Evolutionary conservation across 176 grass and related monocot species (phyloP), one percentile per base, ranked within the genome.

Genomic region (Alopecurus myosuroides): DNA sequence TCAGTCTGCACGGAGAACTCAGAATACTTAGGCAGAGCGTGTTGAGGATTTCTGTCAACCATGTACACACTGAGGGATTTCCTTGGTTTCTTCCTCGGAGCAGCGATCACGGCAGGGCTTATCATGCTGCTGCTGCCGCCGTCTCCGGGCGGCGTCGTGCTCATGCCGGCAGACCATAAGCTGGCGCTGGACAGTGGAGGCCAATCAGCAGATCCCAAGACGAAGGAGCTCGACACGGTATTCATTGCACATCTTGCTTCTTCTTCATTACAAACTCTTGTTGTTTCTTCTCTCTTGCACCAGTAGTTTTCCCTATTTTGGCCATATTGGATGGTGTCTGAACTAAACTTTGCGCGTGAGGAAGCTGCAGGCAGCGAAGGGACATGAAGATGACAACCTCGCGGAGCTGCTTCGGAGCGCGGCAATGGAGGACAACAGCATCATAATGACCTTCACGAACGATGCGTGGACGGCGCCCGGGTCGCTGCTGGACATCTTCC

Each of bases 401-500:
- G 15, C 48, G 3, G 15, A 15, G 65, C 11, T 88, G 3, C 77
- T 93, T 37, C 57, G 40, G 20, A 62, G 75, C n/a, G 85, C 79
- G 3, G 69, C 80, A 28, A 94, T 84, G 87, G 86, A 85, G 1
- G 92, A 87, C 71, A 85, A 63, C 6, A 87, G 81, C 29, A 60
- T 94, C 68, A 86, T 91, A 7, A 80, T 91, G 69, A 81, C 86
- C 34, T 83, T 83, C 71, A 64, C 82, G 3, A 91, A 85, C 28
- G 72, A 85, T 42, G 82, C 88, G 5, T 94, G 58, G 49, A n/a
- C 88, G 5, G 34, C 69, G 1, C 85, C 92, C 0, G 77, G 57
- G 17, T 87, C 89, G 5, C 86, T 94, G 20, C 23, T 91, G 7
- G 92, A 91, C 77, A 67, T 94, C 37, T 94, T 94, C 81, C 84